Evolutionary conservation across 805 yeast species (phyloP), one percentile per base, ranked within the genome.

Genomic region (Starmerella davenportii): DNA sequence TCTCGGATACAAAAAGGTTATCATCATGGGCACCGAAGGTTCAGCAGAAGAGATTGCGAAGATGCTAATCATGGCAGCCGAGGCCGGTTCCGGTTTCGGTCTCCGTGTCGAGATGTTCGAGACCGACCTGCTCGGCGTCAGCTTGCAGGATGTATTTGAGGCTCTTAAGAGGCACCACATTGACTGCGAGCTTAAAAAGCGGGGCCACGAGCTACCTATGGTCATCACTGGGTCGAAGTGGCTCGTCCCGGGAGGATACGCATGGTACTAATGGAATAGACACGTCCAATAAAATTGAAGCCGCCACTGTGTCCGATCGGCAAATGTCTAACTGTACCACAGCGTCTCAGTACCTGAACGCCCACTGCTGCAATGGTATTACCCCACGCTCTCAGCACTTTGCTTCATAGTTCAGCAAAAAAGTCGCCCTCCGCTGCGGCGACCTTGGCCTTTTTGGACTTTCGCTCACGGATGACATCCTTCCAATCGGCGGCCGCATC

Each of bases 401-500:
- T n/a, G 14, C 14, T 29, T 17, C 19, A 29, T 29, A 29, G 13
- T 8, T 32, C 35, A 32, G 24, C 21, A 37, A 37, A 30, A n/a
- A 38, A 17, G 15, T 19, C 9, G 31, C 7, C 16, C 18, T 16
- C 14, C 13, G 7, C 17, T 8, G 30, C 39, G 5, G 28, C 21
- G 14, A 14, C 37, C 39, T 38, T 32, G 78, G 50, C 46, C 55
- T 73, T 76, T 46, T 64, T 64, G 56, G 66, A 72, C 54, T 81
- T 85, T 43, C 66, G 73, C 35, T 69, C 68, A 44, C 71, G 61
- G 1, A 87, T 77, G 19, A 76, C 51, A 23, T 78, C 85, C 58
- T 90, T 90, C 98, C 96, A 90, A 58, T 90, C 96, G 2, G 59
- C 58, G 5, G 28, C 42, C 14, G 39, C 46, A 27, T 39, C 34